Evolutionary conservation across 164 flowering plant genomes (phyloP).

Genomic region (Hamamelis virginiana): DNA sequence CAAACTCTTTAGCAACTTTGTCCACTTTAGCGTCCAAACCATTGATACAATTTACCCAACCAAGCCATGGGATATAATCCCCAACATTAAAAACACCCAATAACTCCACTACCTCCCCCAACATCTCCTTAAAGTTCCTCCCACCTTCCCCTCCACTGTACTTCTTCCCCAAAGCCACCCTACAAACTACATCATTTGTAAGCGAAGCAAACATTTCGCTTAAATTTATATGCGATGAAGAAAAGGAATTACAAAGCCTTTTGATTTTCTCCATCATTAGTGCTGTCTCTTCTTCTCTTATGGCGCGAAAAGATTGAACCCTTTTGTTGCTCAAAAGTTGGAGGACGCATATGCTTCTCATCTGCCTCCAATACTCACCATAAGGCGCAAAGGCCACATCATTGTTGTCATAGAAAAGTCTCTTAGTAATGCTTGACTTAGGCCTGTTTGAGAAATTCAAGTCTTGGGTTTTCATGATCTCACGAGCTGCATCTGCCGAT

Average conservation of each 20-base stretch:
- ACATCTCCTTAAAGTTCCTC: conserved; percentile 13
- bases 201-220: neutral
- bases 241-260: neutral
- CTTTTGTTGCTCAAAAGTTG: conserved; percentile 27
- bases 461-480: conserved; percentile 16
- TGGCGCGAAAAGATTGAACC: conserved; percentile 21
- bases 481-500: conserved; percentile 6
- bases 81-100: conserved; percentile 16
- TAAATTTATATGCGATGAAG: neutral
- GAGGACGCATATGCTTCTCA: conserved; percentile 24
- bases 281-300: conserved; percentile 25
- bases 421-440: neutral
- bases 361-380: conserved; percentile 28
- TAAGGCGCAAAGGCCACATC: conserved; percentile 24
- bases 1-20: conserved; percentile 20
- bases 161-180: conserved; percentile 15
- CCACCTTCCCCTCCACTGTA: conserved; percentile 14
- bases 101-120: conserved; percentile 13
- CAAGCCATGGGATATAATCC: conserved; percentile 27
- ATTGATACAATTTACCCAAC: conserved; percentile 19
- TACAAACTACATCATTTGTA: conserved; percentile 3
- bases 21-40: conserved; percentile 20
- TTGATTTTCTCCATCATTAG: conserved; percentile 12
- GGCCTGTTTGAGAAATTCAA: conserved; percentile 12
- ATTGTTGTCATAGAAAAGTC: conserved; percentile 14